Base-by-base conservation (phyloP, 208 protist species). In the Trypanosoma melophagium region DNA sequence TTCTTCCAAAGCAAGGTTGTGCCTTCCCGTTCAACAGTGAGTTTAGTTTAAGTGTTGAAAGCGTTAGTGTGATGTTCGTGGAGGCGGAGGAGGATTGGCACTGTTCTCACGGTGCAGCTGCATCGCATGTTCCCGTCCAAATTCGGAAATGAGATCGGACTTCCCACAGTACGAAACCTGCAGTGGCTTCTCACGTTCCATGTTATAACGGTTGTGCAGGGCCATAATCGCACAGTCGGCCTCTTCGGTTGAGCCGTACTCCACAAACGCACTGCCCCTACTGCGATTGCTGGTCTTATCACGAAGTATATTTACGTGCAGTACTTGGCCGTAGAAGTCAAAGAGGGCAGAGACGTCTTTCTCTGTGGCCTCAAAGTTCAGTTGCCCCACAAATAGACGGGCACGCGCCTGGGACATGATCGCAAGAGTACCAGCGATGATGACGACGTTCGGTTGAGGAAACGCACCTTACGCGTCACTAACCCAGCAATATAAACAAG, bases 81-180 rank as follows among this genome's bases (percentile, higher is more conserved):
- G 41, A 19, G 75, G 87, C 2, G 83, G 87, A 3, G 79, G 73
- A 0, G 83, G 84, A 60, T 90, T 93, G 0, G 80, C 79, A 47
- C 60, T 79, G 63, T 93, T 90, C 64, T 86, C 76, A 52, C 71
- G 71, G 10, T 80, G 77, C 16, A 90, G 73, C 60, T 81, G 65
- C 21, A 81, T 60, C 24, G 83, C 84, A 65, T 93, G 87, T 55
- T 83, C 66, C 49, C 68, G 77, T 19, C 87, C 87, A 64, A 88
- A 93, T 17, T 74, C 60, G 3, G 83, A 90, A 40, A 89, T 86
- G 28, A 68, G 38, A 35, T 90, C 81, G 19, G 76, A 87, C 45
- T 74, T 77, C 19, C 71, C 74, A 61, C 84, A 88, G 77, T 93
- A 93, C 5, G 79, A 85, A 40, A 93, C 87, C 71, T 93, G 87